Percentiles rank a stretch among this genome's conserved stretches.
phyloP scores from a whole-genome alignment of 1,284 basidiomycete genomes.

The Phellinidium pouzarii region DNA sequence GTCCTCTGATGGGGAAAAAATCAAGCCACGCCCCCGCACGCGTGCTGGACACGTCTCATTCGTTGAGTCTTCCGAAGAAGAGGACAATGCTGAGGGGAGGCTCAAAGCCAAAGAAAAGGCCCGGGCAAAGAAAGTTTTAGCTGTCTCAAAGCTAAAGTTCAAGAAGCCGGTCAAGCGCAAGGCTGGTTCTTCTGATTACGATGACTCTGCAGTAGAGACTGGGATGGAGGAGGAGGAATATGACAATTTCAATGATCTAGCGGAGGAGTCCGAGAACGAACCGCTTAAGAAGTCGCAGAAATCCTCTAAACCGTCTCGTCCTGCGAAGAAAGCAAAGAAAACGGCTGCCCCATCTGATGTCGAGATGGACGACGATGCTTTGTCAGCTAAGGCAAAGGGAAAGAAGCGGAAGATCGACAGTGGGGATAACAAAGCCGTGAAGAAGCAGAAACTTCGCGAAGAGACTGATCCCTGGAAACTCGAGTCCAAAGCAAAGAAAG shows the following conservation, averaged over 20 bases:
- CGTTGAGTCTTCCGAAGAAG: conserved; percentile 41
- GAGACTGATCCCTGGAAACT: conserved; percentile 81
- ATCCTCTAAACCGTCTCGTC: conserved; percentile 30
- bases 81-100: conserved; percentile 20
- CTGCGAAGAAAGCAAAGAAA: conserved; percentile 33
- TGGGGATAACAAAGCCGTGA: conserved; percentile 43
- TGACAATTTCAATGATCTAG: conserved; percentile 25
- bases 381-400: conserved; percentile 29
- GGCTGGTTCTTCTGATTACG: conserved; percentile 19
- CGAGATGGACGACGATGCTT: conserved; percentile 26
- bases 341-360: conserved; percentile 14
- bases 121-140: conserved; percentile 12
- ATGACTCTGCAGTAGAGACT: conserved; percentile 15
- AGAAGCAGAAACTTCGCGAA: conserved; percentile 57
- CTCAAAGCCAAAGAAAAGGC: conserved; percentile 17
- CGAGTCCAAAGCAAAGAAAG: conserved; percentile 45
- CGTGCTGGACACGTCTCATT: conserved; percentile 31
- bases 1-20: conserved; percentile 26
- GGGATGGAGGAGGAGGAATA: conserved; percentile 13
- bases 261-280: conserved; percentile 25
- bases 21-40: conserved; percentile 26
- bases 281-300: conserved; percentile 25
- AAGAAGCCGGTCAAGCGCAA: conserved; percentile 22
- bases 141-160: conserved; percentile 18
- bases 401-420: conserved; percentile 47